Base-by-base conservation (phyloP, 208 protist species). In the Crithidia brevicula region DNA sequence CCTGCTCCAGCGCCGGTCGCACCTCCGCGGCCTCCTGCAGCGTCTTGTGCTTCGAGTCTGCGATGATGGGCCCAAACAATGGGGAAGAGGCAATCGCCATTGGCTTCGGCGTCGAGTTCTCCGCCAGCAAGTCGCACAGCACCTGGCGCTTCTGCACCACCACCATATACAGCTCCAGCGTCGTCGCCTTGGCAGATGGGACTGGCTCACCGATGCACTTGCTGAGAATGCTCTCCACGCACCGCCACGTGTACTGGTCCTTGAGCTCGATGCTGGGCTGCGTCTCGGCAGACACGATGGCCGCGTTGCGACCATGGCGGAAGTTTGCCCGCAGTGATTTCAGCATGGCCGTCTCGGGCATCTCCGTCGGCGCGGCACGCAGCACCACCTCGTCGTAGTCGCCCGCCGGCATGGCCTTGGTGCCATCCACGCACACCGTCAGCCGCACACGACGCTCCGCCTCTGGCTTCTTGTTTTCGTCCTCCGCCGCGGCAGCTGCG, bases 101-200 rank as follows among this genome's bases (percentile, higher is more conserved):
- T 20, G 60, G 57, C 45, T 78, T 71, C n/a, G 67, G 51, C n/a
- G 53, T 25, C n/a, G 49, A 40, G 15, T 30, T 40, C 33, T 34
- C 56, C n/a, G 34, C 53, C 43, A 91, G 54, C 50, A 84, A 40
- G 61, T 91, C 85, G n/a, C 57, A 61, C 28, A 91, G 71, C 22
- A 88, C 77, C 59, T 84, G 52, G 42, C 74, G 80, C 62, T 85
- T 72, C 30, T 73, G 80, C 47, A 88, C 40, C 18, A 85, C 70
- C 34, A 50, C 66, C 76, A 91, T 86, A 56, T 78, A 77, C n/a
- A 88, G 70, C 43, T 83, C 69, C 18, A 84, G 40, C 16, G n/a
- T 58, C 16, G 61, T 82, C 31, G 54, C 20, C 50, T 42, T 67
- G 50, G 23, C 66, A 36, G 40, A 30, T 50, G 47, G 28, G 27